phyloP scores from a whole-genome alignment of 139 green algal species.

The Coelastrella sp. region DNA sequence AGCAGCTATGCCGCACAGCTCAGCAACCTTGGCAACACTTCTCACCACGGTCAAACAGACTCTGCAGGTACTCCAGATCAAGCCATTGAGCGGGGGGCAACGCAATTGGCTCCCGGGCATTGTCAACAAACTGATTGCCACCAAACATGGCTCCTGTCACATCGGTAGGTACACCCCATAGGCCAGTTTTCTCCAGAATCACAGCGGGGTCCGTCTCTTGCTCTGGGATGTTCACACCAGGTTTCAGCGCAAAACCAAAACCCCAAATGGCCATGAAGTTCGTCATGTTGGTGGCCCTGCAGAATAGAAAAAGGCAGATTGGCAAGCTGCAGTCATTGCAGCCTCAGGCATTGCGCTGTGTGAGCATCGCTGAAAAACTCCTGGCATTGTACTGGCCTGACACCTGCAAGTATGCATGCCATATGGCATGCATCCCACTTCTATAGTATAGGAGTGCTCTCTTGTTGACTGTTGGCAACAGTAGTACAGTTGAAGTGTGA shows the following conservation, averaged over 20 bases:
- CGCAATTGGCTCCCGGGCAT: neutral
- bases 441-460: too few relatives aligned
- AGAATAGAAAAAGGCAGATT: neutral
- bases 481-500: too few relatives aligned
- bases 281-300: neutral
- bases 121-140: neutral
- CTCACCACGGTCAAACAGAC: neutral
- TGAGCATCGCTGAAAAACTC: too few relatives aligned
- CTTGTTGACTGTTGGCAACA: neutral
- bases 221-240: conserved; percentile 10
- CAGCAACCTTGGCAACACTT: neutral
- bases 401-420: too few relatives aligned
- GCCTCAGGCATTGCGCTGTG: too few relatives aligned
- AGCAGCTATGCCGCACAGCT: too few relatives aligned
- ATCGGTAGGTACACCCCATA: conserved; percentile 8
- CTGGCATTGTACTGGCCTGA: too few relatives aligned
- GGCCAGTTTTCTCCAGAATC: neutral
- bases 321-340: too few relatives aligned
- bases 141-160: neutral
- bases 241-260: neutral
- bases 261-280: conserved; percentile 18
- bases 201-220: neutral
- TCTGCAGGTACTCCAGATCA: conserved; percentile 2
- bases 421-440: too few relatives aligned
- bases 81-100: neutral